Base-by-base conservation (phyloP, 225 moss, liverwort and hornwort genomes). In the Polytrichum formosum region DNA sequence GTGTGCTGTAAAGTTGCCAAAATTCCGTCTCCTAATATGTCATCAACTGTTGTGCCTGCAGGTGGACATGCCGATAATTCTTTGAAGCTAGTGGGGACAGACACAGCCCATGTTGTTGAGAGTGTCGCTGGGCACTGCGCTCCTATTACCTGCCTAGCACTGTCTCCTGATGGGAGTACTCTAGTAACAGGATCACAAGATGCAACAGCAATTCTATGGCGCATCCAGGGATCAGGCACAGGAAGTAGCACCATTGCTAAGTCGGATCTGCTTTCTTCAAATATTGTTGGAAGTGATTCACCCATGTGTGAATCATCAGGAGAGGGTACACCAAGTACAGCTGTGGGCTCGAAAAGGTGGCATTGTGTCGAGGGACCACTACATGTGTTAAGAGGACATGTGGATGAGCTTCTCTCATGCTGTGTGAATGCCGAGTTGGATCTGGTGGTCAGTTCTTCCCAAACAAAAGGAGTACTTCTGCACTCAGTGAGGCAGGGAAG, bases 11-110 rank as follows among this genome's bases (percentile, higher is more conserved):
- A 16, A 46, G 46, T 16, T 46, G 4, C 46, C 46, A 46, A 13
- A 13, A 46, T 13, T 46, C 46, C 16, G 46, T 46, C 0, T 46
- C 46, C 46, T 3, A 46, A 46, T 46, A 16, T 0, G 4, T 46
- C 37, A 16, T 46, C 46, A 46, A 13, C 46, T 46, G 46, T 46
- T 46, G 46, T 46, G 46, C 3, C 46, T 66, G 73, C 87, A 95
- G 94, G 94, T 80, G 94, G 94, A 74, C 94, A 95, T 81, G 92
- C 92, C 25, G 94, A 95, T 56, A 85, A 92, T 54, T 88, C 90
- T 22, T 72, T 95, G 69, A 95, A 95, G 81, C 80, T 95, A 56
- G 85, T 95, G 56, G 84, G 90, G 31, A 89, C 90, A 74, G 94
- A 95, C 20, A 92, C 74, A 74, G 94, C 92, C 2, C 75, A 75